Base-by-base conservation (phyloP, 345 rosid genomes). In the Hibiscus trionum region DNA sequence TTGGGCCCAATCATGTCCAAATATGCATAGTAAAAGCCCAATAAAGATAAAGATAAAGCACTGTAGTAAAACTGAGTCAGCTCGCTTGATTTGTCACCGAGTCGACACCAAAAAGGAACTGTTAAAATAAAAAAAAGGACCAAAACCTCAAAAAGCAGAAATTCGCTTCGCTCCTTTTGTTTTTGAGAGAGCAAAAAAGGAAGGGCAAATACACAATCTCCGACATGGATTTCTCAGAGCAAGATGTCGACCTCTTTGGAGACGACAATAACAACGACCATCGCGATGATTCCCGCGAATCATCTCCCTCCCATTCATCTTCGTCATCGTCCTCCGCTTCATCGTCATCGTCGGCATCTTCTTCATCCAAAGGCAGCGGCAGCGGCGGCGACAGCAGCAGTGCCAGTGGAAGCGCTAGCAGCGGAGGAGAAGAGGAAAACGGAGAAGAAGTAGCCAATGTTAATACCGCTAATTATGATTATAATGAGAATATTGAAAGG, bases 401-500 rank as follows among this genome's bases (percentile, higher is more conserved):
- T 42, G 79, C 71, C 15, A 82, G 87, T 71, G 88, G 81, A 71
- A 85, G 88, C 67, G 82, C 71, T 7, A 84, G 86, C 77, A 82
- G 81, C 53, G 84, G 82, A 67, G 80, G 63, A 46, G 88, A 58
- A 57, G 85, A 82, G 33, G 80, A 84, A 5, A 80, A 77, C 21
- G 91, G 80, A 59, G 90, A 84, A 71, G 85, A 76, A 52, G 85
- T 77, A 12, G 84, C 53, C 31, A 73, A 52, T 58, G 69, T 71
- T 59, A 26, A 44, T 63, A 26, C 52, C 61, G 49, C 73, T 58
- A 73, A 71, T 58, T 55, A 56, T 11, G 66, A 55, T 66, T 49
- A 77, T 42, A 24, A 33, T 63, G 63, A 69, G 31, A 49, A 42
- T 61, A 33, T 7, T 57, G 68, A 69, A 26, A 52, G 67, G 74